Evolutionary conservation across 306 rosid genomes (phyloP).

Genomic region (Albizia julibrissin): DNA sequence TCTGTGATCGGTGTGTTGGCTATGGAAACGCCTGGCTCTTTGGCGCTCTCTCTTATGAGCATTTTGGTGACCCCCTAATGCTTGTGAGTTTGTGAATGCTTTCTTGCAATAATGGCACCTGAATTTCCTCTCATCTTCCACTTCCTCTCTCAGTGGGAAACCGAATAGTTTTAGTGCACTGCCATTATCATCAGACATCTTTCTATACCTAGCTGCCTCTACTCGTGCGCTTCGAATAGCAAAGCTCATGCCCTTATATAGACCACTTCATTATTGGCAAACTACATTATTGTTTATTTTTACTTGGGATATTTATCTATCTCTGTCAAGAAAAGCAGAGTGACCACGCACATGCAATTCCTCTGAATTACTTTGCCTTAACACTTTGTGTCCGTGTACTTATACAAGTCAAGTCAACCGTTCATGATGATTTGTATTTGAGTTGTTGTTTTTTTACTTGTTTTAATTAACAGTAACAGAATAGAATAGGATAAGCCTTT

Average conservation of each 20-base stretch:
- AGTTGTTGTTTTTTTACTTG: neutral
- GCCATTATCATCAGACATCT: conserved; percentile 39
- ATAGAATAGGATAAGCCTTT: neutral
- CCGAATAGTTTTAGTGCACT: conserved; percentile 56
- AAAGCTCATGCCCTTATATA: conserved; percentile 12
- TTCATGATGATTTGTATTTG: neutral
- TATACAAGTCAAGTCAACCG: neutral
- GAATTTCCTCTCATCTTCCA: conserved; percentile 50
- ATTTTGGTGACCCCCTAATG: conserved; percentile 80
- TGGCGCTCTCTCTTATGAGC: conserved; percentile 83
- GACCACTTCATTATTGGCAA: neutral
- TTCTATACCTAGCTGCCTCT: neutral
- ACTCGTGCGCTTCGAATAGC: neutral
- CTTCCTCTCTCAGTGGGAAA: conserved; percentile 46
- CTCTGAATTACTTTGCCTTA: neutral
- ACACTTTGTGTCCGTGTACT: neutral
- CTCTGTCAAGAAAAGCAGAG: neutral
- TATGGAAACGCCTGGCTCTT: conserved; percentile 52
- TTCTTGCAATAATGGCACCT: conserved; percentile 65
- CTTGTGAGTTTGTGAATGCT: conserved; percentile 62
- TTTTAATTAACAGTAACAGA: neutral
- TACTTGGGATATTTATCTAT: neutral
- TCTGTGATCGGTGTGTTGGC: conserved; percentile 20
- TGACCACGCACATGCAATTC: neutral
- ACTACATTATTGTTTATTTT: neutral